Percentiles rank a stretch among this genome's conserved stretches.
phyloP scores from a whole-genome alignment of 257 asterid genomes.

The Lycium barbarum region DNA sequence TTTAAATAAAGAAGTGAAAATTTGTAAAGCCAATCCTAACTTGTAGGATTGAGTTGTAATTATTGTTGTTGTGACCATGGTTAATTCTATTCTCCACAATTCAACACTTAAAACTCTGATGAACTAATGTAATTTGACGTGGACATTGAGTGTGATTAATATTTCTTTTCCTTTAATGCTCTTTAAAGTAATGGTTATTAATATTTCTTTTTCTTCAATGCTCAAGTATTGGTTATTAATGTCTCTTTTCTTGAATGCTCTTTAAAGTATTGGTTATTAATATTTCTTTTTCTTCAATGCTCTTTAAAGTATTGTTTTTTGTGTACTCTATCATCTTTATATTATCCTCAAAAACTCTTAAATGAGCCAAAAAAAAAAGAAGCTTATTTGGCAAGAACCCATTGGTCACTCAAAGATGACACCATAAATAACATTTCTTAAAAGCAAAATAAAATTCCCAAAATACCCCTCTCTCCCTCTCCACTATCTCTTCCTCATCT shows the following conservation, averaged over 20 bases:
- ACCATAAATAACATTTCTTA: background rate
- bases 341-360: background rate
- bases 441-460: background rate
- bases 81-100: too few species aligned
- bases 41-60: too few species aligned
- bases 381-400: background rate
- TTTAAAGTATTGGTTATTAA: background rate
- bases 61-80: too few species aligned
- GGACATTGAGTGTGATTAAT: background rate
- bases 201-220: background rate
- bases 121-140: too few species aligned
- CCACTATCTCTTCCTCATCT: background rate
- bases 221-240: background rate
- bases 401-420: conserved; percentile 17
- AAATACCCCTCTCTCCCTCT: background rate
- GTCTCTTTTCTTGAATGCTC: too few species aligned
- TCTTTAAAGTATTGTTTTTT: background rate
- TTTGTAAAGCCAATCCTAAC: too few species aligned
- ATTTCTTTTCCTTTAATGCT: too few species aligned
- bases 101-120: too few species aligned
- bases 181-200: background rate
- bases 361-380: background rate
- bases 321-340: background rate
- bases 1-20: too few species aligned
- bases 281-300: background rate